Percentiles rank a stretch among this genome's conserved stretches.
Evolutionary conservation across 768 basidiomycete species (phyloP).

Genomic region (Pleurotus pulmonarius): DNA sequence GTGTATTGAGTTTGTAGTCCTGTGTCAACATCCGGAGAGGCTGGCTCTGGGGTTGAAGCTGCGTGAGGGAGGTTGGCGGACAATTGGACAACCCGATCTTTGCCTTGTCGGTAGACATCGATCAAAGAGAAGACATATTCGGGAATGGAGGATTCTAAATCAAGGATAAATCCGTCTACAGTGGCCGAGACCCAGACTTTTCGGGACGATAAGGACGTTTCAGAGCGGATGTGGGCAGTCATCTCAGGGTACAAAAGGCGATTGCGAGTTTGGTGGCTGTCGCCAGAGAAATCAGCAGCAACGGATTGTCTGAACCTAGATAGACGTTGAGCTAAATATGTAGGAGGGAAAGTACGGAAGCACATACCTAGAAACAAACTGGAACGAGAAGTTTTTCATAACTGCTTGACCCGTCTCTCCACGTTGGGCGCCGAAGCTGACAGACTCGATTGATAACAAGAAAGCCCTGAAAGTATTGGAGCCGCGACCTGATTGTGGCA

Average conservation of each 20-base stretch:
- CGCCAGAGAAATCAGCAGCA: conserved; percentile 65
- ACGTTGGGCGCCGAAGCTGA: conserved; percentile 68
- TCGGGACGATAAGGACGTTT: conserved; percentile 41
- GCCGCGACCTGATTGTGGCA: conserved; percentile 39
- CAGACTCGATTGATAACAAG: conserved; percentile 74
- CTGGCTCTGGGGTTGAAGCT: conserved; percentile 22
- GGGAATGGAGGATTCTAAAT: conserved; percentile 78
- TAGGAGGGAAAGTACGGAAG: background rate
- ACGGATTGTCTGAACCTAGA: conserved; percentile 75
- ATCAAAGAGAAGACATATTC: conserved; percentile 77
- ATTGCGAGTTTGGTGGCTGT: conserved; percentile 66
- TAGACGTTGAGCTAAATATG: conserved; percentile 11
- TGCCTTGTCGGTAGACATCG: conserved; percentile 81
- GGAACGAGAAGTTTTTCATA: conserved; percentile 74
- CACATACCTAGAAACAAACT: conserved; percentile 75
- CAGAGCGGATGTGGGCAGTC: conserved; percentile 66
- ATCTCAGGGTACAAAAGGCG: conserved; percentile 78
- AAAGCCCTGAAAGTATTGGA: conserved; percentile 67
- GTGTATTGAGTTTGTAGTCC: conserved; percentile 27
- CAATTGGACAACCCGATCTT: conserved; percentile 69
- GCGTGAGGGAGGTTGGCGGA: conserved; percentile 51
- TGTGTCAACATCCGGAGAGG: conserved; percentile 14
- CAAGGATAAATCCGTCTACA: conserved; percentile 82
- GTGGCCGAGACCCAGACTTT: conserved; percentile 61
- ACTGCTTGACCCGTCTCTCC: conserved; percentile 77